These are phyloP conservation scores for Remersonia thermophila DNA, from an alignment of 2,329 filamentous ascomycete genomes.

Conservation along the genomic window DNA sequence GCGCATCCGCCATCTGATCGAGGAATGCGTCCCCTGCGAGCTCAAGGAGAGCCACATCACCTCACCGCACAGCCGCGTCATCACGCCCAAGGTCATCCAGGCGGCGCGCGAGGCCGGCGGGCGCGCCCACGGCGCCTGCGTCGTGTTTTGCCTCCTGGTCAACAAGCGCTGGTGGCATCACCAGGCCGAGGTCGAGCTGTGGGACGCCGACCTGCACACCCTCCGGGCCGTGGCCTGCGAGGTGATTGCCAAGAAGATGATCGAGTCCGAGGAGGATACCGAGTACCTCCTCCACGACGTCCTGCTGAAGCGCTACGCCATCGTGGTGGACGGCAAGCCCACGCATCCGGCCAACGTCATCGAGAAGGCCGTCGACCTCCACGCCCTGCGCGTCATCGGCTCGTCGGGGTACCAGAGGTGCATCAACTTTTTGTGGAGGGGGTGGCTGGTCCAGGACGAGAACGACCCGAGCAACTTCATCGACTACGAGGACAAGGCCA, in stretches of 20 bases:
- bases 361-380: slow-evolving; percentile 85
- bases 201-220: slow-evolving; percentile 78
- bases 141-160: slow-evolving; percentile 73
- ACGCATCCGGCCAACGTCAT: slow-evolving; percentile 76
- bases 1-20: slow-evolving; percentile 79
- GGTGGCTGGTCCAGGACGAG: slow-evolving; percentile 95
- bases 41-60: slow-evolving; percentile 66
- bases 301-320: slow-evolving; percentile 79
- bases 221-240: slow-evolving; percentile 75
- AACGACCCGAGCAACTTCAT: slow-evolving; percentile 82
- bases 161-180: slow-evolving; percentile 61
- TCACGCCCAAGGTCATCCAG: slow-evolving; percentile 66
- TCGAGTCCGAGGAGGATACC: slow-evolving; percentile 72
- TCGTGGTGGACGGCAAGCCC: slow-evolving; percentile 57
- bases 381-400: slow-evolving; percentile 78
- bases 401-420: slow-evolving; percentile 94
- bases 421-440: slow-evolving; percentile 82
- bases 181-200: slow-evolving; percentile 71
- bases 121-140: slow-evolving; percentile 59
- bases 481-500: slow-evolving; percentile 71
- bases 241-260: slow-evolving; percentile 79
- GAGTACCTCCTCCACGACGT: slow-evolving; percentile 68
- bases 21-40: slow-evolving; percentile 82
- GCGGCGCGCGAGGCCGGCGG: slow-evolving; percentile 76
- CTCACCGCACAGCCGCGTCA: slow-evolving; percentile 69